Base-by-base conservation (phyloP, 208 protist genomes). In the Acanthamoeba triangularis region DNA sequence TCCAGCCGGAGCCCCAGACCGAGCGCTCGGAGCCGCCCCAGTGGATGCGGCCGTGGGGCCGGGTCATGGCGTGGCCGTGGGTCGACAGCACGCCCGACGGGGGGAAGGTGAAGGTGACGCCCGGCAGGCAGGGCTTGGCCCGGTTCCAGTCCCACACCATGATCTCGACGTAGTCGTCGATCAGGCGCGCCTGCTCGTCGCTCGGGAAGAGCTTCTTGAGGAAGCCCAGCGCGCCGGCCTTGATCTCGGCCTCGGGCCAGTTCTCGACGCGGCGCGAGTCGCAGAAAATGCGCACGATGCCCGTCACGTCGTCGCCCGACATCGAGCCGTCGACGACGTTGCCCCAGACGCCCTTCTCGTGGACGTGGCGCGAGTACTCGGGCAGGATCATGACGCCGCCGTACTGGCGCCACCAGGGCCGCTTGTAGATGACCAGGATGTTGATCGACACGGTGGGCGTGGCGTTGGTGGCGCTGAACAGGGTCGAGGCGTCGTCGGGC, bases 1-100 rank as follows among this genome's bases (percentile, higher is more conserved):
- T 88, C 80, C 80, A 88, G 80, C 41, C 41, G 80, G 49, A 18
- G 49, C 80, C 80, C 80, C 80, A 88, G 7, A 88, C 80, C 49
- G 80, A 88, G 1, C 80, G 80, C 52, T 88, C 80, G 25, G 80
- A 88, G 6, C 80, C 80, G 80, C 49, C 80, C 80, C 80, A 88
- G 52, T 88, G 80, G 52, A 88, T 23, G 80, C 23, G 30, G 52
- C 80, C 80, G 80, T 88, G 47, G 52, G 80, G 80, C 52, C 5
- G 13, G 49, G 44, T 88, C 28, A 88, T 41, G 44, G 1, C 6
- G 7, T 63, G 28, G 52, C 80, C 80, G 37, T 54, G 25, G n/a
- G n/a, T n/a, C n/a, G 74, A 82, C 5, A 37, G 37, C 35, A 82
- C 74, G 41, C 74, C 74, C 28, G 78, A 8, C 18, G 78, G 78